These are phyloP conservation scores for Colletotrichum echinochloae DNA, from an alignment of 2,329 filamentous ascomycete genomes.

Conservation along the genomic window DNA sequence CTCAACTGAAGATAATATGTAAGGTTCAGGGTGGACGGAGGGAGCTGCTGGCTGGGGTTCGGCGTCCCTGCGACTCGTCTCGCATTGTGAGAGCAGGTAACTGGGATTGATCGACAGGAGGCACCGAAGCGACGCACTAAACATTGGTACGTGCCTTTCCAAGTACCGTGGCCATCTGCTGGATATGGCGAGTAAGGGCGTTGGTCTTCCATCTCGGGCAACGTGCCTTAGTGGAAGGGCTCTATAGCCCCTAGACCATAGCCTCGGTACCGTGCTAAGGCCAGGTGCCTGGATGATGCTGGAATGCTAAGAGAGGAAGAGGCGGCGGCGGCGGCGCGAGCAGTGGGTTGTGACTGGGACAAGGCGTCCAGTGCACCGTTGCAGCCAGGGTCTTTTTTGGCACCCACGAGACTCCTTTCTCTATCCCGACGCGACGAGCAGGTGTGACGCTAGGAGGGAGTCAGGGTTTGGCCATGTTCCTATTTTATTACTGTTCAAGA, in stretches of 20 bases:
- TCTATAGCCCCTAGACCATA: conserved; percentile 8
- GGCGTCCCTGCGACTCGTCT: neutral
- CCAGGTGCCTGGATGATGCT: neutral
- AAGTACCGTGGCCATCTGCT: neutral
- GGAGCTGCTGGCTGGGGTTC: neutral
- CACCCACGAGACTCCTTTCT: neutral
- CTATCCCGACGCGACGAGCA: neutral
- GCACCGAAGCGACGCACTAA: neutral
- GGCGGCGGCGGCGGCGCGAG: conserved; percentile 2
- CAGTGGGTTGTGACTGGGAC: conserved; percentile 1
- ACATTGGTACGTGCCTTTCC: neutral
- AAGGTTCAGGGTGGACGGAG: conserved; percentile 2
- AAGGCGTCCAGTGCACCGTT: conserved; percentile 4
- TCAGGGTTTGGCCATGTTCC: too few relatives aligned
- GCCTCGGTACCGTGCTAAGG: conserved; percentile 13
- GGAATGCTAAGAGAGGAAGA: conserved; percentile 10
- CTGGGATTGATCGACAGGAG: neutral
- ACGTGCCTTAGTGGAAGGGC: conserved; percentile 14
- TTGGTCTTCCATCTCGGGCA: conserved; percentile 22
- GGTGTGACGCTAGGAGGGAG: neutral
- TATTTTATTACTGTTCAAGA: neutral
- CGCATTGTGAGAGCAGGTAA: neutral
- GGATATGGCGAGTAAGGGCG: neutral
- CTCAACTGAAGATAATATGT: conserved; percentile 21
- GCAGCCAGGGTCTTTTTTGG: neutral